A percentile compares a stretch with the other conserved stretches of the same genome.
Conservation (phyloP, 345 rosid genomes). For the Populus tremula region DNA sequence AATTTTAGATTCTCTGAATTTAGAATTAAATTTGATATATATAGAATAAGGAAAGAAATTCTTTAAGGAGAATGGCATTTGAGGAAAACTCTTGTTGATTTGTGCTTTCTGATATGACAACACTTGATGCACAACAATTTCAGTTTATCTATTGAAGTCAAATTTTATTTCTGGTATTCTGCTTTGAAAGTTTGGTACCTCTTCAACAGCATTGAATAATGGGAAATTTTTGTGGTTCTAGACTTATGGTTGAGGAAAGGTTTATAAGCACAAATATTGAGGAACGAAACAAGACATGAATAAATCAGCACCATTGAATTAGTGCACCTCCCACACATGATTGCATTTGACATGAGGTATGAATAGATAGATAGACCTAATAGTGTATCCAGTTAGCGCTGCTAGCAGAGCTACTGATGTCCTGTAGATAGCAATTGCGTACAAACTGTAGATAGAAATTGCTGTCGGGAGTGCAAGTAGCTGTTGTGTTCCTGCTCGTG, state of each 20-base stretch:
- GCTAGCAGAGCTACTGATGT: constrained; percentile 2
- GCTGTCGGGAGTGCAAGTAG: neutral
- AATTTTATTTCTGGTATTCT: neutral
- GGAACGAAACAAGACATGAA: too few species aligned
- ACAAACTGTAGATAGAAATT: neutral
- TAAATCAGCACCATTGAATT: too few species aligned
- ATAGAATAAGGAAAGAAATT: too few species aligned
- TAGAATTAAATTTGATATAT: neutral
- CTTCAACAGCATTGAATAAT: too few species aligned
- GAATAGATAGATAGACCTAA: neutral
- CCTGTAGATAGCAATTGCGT: neutral
- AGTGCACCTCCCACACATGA: constrained; percentile 31
- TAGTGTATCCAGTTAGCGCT: neutral
- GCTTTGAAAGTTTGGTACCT: neutral
- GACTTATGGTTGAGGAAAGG: neutral
- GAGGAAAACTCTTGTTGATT: neutral
- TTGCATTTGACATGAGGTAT: constrained; percentile 96
- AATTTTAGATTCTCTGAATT: neutral
- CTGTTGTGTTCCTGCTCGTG: neutral
- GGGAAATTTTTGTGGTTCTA: neutral
- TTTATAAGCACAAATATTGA: too few species aligned
- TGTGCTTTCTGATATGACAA: neutral
- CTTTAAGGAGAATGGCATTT: neutral
- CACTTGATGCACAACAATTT: neutral
- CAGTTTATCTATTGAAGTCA: neutral